Percentiles rank a stretch among this genome's conserved stretches.
Conservation (phyloP, 2,329 filamentous ascomycete species). For the Arthrobotrys iridis region DNA sequence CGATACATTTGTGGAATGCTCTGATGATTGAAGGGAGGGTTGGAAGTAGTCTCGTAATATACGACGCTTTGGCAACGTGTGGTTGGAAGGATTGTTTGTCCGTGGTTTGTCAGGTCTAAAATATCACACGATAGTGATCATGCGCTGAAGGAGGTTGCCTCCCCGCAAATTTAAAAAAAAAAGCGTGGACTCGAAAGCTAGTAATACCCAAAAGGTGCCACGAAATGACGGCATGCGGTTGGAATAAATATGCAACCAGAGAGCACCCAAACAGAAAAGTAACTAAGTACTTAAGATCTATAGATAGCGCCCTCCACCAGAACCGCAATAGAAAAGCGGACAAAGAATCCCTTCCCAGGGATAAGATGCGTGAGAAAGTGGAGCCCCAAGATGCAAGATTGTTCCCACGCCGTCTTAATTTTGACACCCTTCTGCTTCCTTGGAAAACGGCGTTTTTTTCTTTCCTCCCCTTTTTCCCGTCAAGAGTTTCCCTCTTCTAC, state of each 20-base stretch:
- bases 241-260: slow-evolving; percentile 16
- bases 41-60: no score
- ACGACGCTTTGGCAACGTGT: no score
- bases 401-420: not conserved
- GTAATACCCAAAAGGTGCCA: not conserved
- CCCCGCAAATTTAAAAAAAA: not conserved
- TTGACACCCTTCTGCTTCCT: slow-evolving; percentile 23
- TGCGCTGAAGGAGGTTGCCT: not conserved
- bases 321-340: slow-evolving; percentile 2
- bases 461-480: no score
- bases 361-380: no score
- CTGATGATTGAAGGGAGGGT: not conserved
- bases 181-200: not conserved
- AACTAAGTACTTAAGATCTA: not conserved
- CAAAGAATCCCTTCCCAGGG: not conserved
- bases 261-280: not conserved
- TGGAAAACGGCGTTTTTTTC: slow-evolving; percentile 10
- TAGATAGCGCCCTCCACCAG: not conserved
- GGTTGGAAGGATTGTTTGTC: no score
- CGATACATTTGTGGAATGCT: slow-evolving; percentile 8
- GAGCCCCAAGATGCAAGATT: not conserved
- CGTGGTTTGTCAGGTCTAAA: slow-evolving; percentile 10
- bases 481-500: slow-evolving; percentile 16
- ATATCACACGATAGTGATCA: not conserved
- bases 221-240: slow-evolving; percentile 22